phyloP scores from a whole-genome alignment of 345 rosid genomes.

The Turritis glabra region DNA sequence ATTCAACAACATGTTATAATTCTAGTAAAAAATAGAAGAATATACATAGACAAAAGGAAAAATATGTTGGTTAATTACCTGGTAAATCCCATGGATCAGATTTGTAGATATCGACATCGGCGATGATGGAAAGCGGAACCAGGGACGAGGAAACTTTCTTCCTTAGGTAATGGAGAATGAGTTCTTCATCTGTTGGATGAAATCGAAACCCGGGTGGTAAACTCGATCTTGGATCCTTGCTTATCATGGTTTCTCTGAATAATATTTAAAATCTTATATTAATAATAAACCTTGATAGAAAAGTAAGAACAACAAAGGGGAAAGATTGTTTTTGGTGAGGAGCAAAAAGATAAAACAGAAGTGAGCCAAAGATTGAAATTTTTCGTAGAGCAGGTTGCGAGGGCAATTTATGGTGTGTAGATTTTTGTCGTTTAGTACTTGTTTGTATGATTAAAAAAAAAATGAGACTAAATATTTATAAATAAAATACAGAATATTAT shows the following conservation, averaged over 20 bases:
- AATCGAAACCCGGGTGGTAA: slow-evolving; percentile 97
- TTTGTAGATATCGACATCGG: slow-evolving; percentile 94
- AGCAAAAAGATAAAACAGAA: neutral
- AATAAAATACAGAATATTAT: slow-evolving; percentile 21
- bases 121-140: slow-evolving; percentile 79
- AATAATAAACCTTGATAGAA: neutral
- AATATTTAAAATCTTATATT: neutral
- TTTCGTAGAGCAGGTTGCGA: slow-evolving; percentile 52
- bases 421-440: slow-evolving; percentile 58
- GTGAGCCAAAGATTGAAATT: slow-evolving; percentile 60
- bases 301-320: neutral
- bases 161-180: slow-evolving; percentile 83
- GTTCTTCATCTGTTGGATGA: slow-evolving; percentile 98
- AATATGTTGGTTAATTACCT: slow-evolving; percentile 42
- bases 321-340: neutral
- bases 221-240: slow-evolving; percentile 65
- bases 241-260: slow-evolving; percentile 33
- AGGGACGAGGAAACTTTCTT: slow-evolving; percentile 65
- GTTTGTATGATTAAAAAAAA: neutral
- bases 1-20: neutral
- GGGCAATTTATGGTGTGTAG: slow-evolving; percentile 61
- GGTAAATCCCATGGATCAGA: slow-evolving; percentile 96
- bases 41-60: neutral
- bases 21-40: neutral
- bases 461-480: slow-evolving; percentile 33